Percentiles rank a stretch among this genome's conserved stretches.
Conservation (phyloP, 306 rosid species). For the Medicago arabica region DNA sequence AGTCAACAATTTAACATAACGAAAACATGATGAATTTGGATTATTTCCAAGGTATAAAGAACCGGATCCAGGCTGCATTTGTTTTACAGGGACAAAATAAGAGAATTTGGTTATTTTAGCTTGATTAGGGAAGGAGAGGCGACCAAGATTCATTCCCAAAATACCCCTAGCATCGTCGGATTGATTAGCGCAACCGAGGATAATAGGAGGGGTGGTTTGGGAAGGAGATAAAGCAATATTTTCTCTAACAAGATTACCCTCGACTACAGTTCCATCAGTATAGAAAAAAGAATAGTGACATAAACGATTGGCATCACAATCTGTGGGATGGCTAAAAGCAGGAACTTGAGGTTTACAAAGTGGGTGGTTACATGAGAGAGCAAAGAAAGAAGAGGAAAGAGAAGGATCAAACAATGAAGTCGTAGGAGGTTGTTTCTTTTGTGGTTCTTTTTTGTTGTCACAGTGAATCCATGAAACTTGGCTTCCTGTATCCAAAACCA, state of each 20-base stretch:
- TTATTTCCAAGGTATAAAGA: slow-evolving; percentile 75
- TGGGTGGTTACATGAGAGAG: slow-evolving; percentile 76
- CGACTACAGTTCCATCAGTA: slow-evolving; percentile 88
- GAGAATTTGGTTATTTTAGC: slow-evolving; percentile 76
- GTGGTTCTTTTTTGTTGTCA: slow-evolving; percentile 47
- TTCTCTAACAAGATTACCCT: slow-evolving; percentile 92
- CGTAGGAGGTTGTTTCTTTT: slow-evolving; percentile 41
- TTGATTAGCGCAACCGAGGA: slow-evolving; percentile 75
- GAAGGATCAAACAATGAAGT: slow-evolving; percentile 72
- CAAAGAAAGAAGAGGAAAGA: slow-evolving; percentile 81
- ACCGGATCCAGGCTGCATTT: slow-evolving; percentile 55
- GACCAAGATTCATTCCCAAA: slow-evolving; percentile 86
- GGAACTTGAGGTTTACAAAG: slow-evolving; percentile 86
- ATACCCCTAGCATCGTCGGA: slow-evolving; percentile 73
- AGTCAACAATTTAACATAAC: slow-evolving; percentile 60
- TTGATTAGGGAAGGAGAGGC: slow-evolving; percentile 75
- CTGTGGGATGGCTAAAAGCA: slow-evolving; percentile 83
- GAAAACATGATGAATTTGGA: slow-evolving; percentile 59
- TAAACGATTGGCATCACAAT: slow-evolving; percentile 85
- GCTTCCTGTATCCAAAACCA: slow-evolving; percentile 95
- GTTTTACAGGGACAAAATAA: slow-evolving; percentile 67
- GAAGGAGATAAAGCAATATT: slow-evolving; percentile 64
- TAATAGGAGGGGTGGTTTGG: slow-evolving; percentile 71
- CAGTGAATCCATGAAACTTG: slow-evolving; percentile 97
- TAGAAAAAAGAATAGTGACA: slow-evolving; percentile 94